These are phyloP conservation scores for Exophiala sideris DNA, from an alignment of 2,329 filamentous ascomycete species.

Conservation along the genomic window DNA sequence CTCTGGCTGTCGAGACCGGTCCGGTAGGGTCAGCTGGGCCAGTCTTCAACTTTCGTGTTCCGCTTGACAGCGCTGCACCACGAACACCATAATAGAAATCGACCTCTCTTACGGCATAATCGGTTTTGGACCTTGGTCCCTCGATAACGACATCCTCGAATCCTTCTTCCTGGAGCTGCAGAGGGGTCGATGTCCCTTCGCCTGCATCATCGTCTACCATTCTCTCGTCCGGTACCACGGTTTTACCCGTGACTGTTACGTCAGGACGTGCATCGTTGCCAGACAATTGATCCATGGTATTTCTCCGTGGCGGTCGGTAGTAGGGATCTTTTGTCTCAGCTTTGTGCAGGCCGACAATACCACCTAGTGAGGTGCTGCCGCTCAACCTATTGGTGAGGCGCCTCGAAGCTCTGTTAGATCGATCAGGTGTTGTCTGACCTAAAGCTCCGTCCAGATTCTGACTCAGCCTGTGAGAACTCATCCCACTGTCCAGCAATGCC, in stretches of 20 bases:
- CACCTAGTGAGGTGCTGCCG: slow-evolving; percentile 41
- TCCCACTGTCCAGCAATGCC: slow-evolving; percentile 53
- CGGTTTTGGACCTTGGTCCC: slow-evolving; percentile 54
- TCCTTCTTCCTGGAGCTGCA: slow-evolving; percentile 35
- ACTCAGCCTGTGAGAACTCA: slow-evolving; percentile 51
- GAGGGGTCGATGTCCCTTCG: slow-evolving; percentile 31
- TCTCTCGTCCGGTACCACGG: slow-evolving; percentile 34
- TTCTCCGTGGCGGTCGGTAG: slow-evolving; percentile 76
- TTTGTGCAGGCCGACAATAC: slow-evolving; percentile 44
- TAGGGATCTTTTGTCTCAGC: slow-evolving; percentile 69
- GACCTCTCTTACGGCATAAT: slow-evolving; percentile 80
- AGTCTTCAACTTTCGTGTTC: slow-evolving; percentile 81
- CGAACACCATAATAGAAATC: slow-evolving; percentile 96
- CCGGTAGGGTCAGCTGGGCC: slow-evolving; percentile 93
- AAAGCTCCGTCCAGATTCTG: slow-evolving; percentile 44
- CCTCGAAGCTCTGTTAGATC: slow-evolving; percentile 70
- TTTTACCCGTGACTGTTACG: slow-evolving; percentile 45
- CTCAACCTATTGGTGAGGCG: slow-evolving; percentile 49
- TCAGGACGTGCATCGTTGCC: slow-evolving; percentile 39
- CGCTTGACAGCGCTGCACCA: slow-evolving; percentile 80
- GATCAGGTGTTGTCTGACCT: slow-evolving; percentile 64
- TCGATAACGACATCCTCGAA: slow-evolving; percentile 39
- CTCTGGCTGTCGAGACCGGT: slow-evolving; percentile 80
- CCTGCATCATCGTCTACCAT: slow-evolving; percentile 46
- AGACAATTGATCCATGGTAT: slow-evolving; percentile 54